phyloP scores from a whole-genome alignment of 176 grass and related monocot species.

The Carex kokanica region DNA sequence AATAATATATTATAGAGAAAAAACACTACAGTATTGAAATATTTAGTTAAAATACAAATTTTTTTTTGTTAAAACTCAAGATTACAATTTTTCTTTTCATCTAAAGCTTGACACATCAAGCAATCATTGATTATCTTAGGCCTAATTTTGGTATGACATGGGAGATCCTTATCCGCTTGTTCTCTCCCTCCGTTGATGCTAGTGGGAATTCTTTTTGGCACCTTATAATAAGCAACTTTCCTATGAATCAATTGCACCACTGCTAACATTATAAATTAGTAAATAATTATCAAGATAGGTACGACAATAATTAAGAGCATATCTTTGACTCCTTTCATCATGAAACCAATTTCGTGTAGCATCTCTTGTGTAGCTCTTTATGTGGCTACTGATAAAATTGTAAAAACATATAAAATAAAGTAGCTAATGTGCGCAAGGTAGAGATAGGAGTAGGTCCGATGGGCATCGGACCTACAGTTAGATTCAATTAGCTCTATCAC shows the following conservation, averaged over 20 bases:
- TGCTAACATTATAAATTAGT: not conserved
- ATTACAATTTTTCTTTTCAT: not conserved
- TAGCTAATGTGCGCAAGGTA: too few species aligned
- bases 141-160: conserved; percentile 6
- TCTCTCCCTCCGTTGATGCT: not conserved
- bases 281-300: conserved; percentile 5
- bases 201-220: conserved; percentile 7
- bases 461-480: too few species aligned
- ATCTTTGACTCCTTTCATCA: not conserved
- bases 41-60: not conserved
- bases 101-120: not conserved
- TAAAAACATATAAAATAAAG: too few species aligned
- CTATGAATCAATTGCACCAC: not conserved
- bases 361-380: not conserved
- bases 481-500: too few species aligned
- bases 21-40: not conserved
- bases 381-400: not conserved
- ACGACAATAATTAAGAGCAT: conserved; percentile 6
- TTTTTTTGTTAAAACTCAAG: not conserved
- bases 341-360: not conserved
- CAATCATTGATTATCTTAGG: not conserved
- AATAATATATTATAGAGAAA: not conserved
- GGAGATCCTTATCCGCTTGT: not conserved
- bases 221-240: not conserved
- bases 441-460: too few species aligned